These are phyloP conservation scores for Ophiostoma australiae DNA, from an alignment of 2,329 filamentous ascomycete species.

Conservation along the genomic window DNA sequence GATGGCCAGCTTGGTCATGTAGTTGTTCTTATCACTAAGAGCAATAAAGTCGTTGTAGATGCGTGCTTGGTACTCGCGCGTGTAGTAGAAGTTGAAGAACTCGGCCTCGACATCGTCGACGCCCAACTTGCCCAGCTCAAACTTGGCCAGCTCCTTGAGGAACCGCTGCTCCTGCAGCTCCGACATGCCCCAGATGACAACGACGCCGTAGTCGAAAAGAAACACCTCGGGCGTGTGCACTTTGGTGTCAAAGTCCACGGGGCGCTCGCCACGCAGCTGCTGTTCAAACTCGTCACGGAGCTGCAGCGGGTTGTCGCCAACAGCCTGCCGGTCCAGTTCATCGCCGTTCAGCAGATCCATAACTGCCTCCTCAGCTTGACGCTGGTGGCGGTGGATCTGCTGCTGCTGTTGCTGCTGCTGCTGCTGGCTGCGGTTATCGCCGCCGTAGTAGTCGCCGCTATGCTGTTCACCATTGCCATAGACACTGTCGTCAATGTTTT, in stretches of 20 bases:
- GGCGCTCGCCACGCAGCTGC: slow-evolving; percentile 25
- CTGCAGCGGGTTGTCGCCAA: slow-evolving; percentile 18
- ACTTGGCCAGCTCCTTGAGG: slow-evolving; percentile 88
- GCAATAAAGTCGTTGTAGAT: slow-evolving; percentile 99
- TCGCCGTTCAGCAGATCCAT: slow-evolving; percentile 22
- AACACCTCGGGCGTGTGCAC: slow-evolving; percentile 94
- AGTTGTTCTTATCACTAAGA: slow-evolving; percentile 85
- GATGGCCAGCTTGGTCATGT: slow-evolving; percentile 97
- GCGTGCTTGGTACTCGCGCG: slow-evolving; percentile 90
- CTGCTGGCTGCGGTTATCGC: slow-evolving; percentile 13
- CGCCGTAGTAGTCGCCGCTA: slow-evolving; percentile 31
- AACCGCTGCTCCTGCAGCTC: slow-evolving; percentile 84
- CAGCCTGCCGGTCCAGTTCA: slow-evolving; percentile 18
- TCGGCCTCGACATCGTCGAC: slow-evolving; percentile 90
- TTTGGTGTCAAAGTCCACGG: slow-evolving; percentile 72
- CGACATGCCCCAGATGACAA: slow-evolving; percentile 98
- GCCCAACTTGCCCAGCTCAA: slow-evolving; percentile 83
- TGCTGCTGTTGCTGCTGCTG: slow-evolving; percentile 32
- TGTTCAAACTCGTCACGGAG: slow-evolving; percentile 23
- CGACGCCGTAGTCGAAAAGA: slow-evolving; percentile 93
- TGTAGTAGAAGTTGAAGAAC: slow-evolving; percentile 99
- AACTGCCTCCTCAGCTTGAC: slow-evolving; percentile 17
- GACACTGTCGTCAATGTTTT: slow-evolving; percentile 27
- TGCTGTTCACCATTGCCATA: slow-evolving; percentile 38
- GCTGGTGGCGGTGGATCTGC: slow-evolving; percentile 15